Base-by-base conservation (phyloP, 192 early-diverging fungal species). In the Piromyces finnis region DNA sequence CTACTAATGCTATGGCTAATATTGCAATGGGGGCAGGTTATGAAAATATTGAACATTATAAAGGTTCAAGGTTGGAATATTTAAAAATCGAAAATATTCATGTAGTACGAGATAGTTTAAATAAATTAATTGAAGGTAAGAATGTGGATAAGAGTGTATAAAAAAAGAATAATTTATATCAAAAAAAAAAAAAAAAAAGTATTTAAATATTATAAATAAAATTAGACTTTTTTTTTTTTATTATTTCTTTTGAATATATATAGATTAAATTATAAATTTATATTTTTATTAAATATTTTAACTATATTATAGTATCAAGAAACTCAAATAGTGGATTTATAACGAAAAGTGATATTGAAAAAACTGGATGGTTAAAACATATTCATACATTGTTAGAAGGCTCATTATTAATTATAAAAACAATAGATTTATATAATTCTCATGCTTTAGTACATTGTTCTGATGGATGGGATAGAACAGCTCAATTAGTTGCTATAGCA, bases 1-100 rank as follows among this genome's bases (percentile, higher is more conserved):
- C 93, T 11, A 94, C 95, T 30, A 99, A 99, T 83, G 96, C 96
- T 0, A 90, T 98, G 78, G 95, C 91, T 14, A 96, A 98, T 83
- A 91, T 91, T 11, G 96, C 95, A 9, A 89, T 95, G 32, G 97
- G 97, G 0, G 95, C 96, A 26, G 97, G 97, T 15, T 94, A 94
- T 17, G 97, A 99, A 82, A 96, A 92, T 84, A 91, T 92, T 85
- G 96, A 98, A 32, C 92, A 98, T 82, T 99, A 99, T 85, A 84
- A 88, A 78, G 91, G 92, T 79, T 97, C 94, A 79, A 92, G 94
- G 84, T 92, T 96, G 78, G 88, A 88, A 78, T 96, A 94, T 82
- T 87, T 95, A 84, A 96, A 95, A 5, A 98, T 99, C 79, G 96
- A 96, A 79, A 99, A 99, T 84, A 99, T 99, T 82, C 97, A 99